Base-by-base conservation (phyloP, 495 filamentous ascomycete species). In the Daldinia caldariorum region DNA sequence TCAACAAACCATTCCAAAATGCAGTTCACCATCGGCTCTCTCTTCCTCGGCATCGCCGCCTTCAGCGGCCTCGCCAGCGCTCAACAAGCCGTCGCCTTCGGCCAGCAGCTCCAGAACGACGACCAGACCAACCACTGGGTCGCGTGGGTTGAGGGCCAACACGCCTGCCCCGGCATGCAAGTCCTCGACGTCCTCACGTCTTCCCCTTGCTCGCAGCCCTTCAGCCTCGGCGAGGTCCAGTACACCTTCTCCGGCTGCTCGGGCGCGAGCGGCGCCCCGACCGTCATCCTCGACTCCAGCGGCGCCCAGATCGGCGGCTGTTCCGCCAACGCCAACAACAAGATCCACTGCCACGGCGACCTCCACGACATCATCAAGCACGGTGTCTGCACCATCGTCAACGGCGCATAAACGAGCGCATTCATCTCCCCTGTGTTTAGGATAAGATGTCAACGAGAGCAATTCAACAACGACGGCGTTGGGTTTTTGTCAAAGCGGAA, bases 111-210 rank as follows among this genome's bases (percentile, higher is more conserved):
- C 9, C 67, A 70, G 53, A 64, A 64, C 60, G 5, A 55, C 45
- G 67, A 70, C 61, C 60, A 70, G 56, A 50, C 67, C 43, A 70
- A 70, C 55, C 67, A 70, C 61, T 70, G 67, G 67, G 60, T 70
- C 14, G 32, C 37, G 18, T 70, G 67, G 67, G 55, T 59, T 13
- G 67, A 70, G 53, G 67, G 67, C 6, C 14, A 70, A 14, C 56
- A 37, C 8, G 60, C 67, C 1, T 70, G 67, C 67, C 53, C 60
- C n/a, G 50, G 38, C 51, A 35, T 37, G 50, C 32, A 32, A 39
- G 58, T 60, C 43, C 39, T 68, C 20, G 41, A n/a, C 7, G 49
- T 58, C 10, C 62, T 65, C 43, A 47, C 43, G 4, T 10, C 20
- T 5, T 12, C 43, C 43, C 43, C 41, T 6, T 47, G 43, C 1